Percentiles rank a stretch among this genome's conserved stretches.
phyloP scores from a whole-genome alignment of 2,329 filamentous ascomycete genomes.

The Alternaria infectoria region DNA sequence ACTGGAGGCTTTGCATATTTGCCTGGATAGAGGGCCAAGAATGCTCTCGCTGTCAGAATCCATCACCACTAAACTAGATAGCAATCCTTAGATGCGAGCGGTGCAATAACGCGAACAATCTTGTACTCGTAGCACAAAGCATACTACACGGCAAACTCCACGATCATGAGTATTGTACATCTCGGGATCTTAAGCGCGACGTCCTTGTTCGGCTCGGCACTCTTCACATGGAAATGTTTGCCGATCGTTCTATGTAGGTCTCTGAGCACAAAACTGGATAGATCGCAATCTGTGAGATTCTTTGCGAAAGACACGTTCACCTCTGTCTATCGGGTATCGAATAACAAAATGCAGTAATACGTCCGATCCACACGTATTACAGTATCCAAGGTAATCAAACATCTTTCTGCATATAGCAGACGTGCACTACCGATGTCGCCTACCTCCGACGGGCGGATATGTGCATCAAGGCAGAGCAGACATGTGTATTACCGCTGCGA shows the following conservation, averaged over 20 bases:
- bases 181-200: background rate
- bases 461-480: background rate
- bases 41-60: background rate
- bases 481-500: background rate
- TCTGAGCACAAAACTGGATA: background rate
- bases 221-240: background rate
- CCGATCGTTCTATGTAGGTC: background rate
- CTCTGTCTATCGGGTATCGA: background rate
- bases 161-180: background rate
- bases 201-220: background rate
- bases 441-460: background rate
- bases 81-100: background rate
- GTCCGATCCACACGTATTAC: background rate
- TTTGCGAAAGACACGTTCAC: background rate
- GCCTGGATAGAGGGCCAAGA: background rate
- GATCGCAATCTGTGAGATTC: background rate
- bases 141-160: background rate
- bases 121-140: background rate
- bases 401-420: background rate
- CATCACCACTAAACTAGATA: background rate
- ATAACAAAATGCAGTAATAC: background rate
- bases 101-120: background rate
- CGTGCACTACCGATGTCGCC: background rate
- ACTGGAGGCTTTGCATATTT: background rate
- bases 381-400: background rate